phyloP scores from a whole-genome alignment of 805 yeast species.

The Myxozyma sirexii region DNA sequence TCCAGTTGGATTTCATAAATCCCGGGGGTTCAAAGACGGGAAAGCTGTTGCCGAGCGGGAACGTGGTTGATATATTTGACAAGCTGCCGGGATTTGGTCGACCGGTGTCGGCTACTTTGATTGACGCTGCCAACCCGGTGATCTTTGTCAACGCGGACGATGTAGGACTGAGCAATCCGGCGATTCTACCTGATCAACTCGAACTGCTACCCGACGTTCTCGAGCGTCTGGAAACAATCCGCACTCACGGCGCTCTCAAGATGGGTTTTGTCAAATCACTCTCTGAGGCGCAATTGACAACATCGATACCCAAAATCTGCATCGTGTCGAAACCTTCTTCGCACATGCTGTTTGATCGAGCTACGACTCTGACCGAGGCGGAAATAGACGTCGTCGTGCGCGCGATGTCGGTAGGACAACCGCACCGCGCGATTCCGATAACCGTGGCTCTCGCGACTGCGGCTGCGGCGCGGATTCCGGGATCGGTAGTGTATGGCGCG shows the following conservation, averaged over 20 bases:
- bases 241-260: conserved; percentile 13
- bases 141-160: conserved; percentile 6
- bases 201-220: conserved; percentile 2
- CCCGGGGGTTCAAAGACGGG: conserved; percentile 20
- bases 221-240: conserved; percentile 5
- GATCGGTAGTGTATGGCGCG: conserved; percentile 2
- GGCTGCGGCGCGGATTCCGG: conserved; percentile 11
- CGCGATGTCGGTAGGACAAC: conserved; percentile 23
- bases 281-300: conserved; percentile 3
- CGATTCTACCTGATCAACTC: conserved; percentile 9
- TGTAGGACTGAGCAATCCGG: neutral
- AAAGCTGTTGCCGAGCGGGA: conserved; percentile 8
- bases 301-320: conserved; percentile 14
- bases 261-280: conserved; percentile 10
- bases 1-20: conserved; percentile 11
- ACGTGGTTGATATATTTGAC: conserved; percentile 1
- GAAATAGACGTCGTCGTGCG: conserved; percentile 17
- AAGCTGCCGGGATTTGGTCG: conserved; percentile 5
- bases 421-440: conserved; percentile 20
- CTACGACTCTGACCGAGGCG: neutral
- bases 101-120: conserved; percentile 2
- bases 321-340: conserved; percentile 8
- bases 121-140: conserved; percentile 17
- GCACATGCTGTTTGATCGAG: conserved; percentile 3
- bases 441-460: conserved; percentile 16